Conservation (phyloP, 1,284 basidiomycete species). For the Peniophora sp. region DNA sequence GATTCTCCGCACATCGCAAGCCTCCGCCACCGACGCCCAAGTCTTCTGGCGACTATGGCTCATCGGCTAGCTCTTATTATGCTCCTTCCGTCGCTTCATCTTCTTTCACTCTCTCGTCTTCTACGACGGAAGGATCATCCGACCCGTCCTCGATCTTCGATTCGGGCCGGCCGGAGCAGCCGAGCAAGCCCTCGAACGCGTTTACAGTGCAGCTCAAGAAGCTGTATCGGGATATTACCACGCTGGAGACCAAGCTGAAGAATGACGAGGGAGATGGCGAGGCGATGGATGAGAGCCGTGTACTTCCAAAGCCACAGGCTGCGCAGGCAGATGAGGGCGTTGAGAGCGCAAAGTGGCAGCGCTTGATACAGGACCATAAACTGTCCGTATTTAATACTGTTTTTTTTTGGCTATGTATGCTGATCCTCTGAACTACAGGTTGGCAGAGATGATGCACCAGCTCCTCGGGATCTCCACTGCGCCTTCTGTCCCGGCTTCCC, state of each 20-base stretch:
- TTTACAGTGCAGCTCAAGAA: constrained; percentile 74
- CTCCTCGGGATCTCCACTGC: constrained; percentile 83
- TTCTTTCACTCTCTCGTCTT: constrained; percentile 66
- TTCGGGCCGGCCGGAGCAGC: constrained; percentile 25
- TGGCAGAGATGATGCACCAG: constrained; percentile 85
- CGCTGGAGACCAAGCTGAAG: constrained; percentile 66
- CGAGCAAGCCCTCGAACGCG: constrained; percentile 44
- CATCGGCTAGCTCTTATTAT: constrained; percentile 74
- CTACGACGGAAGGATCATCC: constrained; percentile 64
- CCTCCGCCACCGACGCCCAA: constrained; percentile 43
- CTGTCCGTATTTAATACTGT: constrained; percentile 33
- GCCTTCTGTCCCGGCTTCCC: constrained; percentile 79
- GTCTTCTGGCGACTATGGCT: constrained; percentile 59
- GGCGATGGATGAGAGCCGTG: constrained; percentile 38
- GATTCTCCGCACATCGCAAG: constrained; percentile 61
- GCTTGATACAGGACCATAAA: constrained; percentile 63
- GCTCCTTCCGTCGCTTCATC: constrained; percentile 66
- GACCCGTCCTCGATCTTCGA: constrained; percentile 60
- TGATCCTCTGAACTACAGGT: constrained; percentile 31
- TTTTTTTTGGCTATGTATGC: constrained; percentile 3
- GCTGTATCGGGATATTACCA: constrained; percentile 70
- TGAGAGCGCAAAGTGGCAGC: constrained; percentile 60
- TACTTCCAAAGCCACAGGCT: constrained; percentile 41
- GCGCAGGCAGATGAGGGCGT: constrained; percentile 38
- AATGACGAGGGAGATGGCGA: constrained; percentile 47